Percentiles rank a stretch among this genome's conserved stretches.
Evolutionary conservation across 257 asterid genomes (phyloP).

Genomic region (Petunia secreta): DNA sequence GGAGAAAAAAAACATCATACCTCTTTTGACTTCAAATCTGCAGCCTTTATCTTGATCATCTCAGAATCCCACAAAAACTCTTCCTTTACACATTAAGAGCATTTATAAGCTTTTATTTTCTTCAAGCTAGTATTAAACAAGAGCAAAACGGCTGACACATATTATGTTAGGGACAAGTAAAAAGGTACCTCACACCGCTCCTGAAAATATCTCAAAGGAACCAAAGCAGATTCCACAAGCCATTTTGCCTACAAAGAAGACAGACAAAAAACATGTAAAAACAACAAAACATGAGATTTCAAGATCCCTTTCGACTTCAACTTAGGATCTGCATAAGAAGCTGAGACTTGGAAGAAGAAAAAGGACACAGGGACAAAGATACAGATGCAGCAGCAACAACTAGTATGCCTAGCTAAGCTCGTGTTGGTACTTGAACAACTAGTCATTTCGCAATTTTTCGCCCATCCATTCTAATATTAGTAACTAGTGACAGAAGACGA

Average conservation of each 20-base stretch:
- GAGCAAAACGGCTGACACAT: constrained; percentile 4
- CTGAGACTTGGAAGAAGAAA: constrained; percentile 4
- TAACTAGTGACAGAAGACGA: too few species aligned
- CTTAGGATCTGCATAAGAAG: neutral
- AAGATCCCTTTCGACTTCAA: neutral
- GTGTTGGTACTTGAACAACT: too few species aligned
- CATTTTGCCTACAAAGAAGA: constrained; percentile 70
- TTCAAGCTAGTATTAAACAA: constrained; percentile 12
- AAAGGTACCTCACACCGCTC: constrained; percentile 92
- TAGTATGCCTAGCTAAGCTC: neutral
- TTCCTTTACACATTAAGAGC: constrained; percentile 57
- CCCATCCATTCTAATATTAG: too few species aligned
- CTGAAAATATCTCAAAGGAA: constrained; percentile 90
- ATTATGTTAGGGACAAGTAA: constrained; percentile 17
- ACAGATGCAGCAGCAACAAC: neutral
- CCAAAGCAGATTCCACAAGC: constrained; percentile 95
- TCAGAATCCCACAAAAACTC: constrained; percentile 95
- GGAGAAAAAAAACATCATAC: constrained; percentile 35
- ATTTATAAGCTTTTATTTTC: constrained; percentile 26
- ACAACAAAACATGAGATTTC: constrained; percentile 7
- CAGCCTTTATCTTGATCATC: constrained; percentile 93
- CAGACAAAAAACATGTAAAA: neutral
- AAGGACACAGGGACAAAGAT: neutral
- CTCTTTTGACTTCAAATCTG: constrained; percentile 98
- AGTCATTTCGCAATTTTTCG: too few species aligned